phyloP scores from a whole-genome alignment of 805 yeast genomes.

The Lipomyces chichibuensis region DNA sequence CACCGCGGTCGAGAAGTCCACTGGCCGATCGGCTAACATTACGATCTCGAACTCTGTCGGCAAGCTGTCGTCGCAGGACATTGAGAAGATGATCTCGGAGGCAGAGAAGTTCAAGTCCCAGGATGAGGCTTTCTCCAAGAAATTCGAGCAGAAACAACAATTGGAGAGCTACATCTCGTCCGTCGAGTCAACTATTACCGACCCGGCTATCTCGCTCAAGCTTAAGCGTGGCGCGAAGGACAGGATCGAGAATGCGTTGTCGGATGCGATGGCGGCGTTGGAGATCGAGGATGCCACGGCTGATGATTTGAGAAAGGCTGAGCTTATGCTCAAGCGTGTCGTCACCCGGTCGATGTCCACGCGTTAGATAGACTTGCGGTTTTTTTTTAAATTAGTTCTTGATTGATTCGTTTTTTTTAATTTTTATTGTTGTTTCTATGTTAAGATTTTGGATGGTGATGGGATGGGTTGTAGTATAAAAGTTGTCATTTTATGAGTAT shows the following conservation, averaged over 20 bases:
- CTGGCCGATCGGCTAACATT: conserved; percentile 97
- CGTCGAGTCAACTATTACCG: conserved; percentile 94
- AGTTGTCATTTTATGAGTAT: neutral
- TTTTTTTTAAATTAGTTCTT: neutral
- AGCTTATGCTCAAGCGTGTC: conserved; percentile 97
- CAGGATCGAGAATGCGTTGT: conserved; percentile 95
- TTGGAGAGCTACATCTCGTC: conserved; percentile 97
- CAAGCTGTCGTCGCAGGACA: conserved; percentile 93
- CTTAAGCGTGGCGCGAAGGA: conserved; percentile 96
- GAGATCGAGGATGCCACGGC: conserved; percentile 95
- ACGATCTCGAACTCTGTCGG: conserved; percentile 99
- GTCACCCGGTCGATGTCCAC: conserved; percentile 50
- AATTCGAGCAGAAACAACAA: conserved; percentile 98
- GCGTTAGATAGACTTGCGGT: conserved; percentile 25
- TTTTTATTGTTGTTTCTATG: neutral
- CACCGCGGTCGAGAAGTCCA: conserved; percentile 97
- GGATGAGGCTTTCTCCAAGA: conserved; percentile 99
- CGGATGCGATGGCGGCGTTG: conserved; percentile 97
- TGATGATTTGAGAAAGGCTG: conserved; percentile 99
- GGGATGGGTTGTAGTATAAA: conserved; percentile 1
- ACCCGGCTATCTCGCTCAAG: conserved; percentile 97
- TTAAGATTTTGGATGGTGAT: neutral
- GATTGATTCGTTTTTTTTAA: neutral
- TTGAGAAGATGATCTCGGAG: conserved; percentile 97
- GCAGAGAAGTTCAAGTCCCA: conserved; percentile 99